These are phyloP conservation scores for Gracilaria caudata DNA, from an alignment of 23 red algal genomes.

Conservation along the genomic window DNA sequence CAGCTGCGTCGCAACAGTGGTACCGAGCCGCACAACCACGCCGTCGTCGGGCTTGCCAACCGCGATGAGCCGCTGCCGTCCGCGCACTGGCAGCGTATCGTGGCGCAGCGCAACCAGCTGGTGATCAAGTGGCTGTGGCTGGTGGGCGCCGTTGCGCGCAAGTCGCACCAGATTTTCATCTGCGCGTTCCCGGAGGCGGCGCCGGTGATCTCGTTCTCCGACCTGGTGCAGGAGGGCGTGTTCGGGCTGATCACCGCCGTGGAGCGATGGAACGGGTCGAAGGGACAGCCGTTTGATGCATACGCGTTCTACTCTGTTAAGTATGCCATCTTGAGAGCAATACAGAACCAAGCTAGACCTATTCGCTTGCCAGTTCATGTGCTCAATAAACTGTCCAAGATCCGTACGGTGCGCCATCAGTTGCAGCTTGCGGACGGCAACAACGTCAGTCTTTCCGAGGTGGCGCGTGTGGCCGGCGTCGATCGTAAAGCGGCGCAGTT, in stretches of 20 bases:
- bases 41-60: constrained; percentile 6
- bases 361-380: constrained; percentile 74
- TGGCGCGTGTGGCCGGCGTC: constrained; percentile 37
- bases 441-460: constrained; percentile 10
- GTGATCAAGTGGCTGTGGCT: constrained; percentile 70
- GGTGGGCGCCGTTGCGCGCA: constrained; percentile 50
- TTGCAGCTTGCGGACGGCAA: constrained; percentile 17
- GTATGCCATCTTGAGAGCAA: constrained; percentile 56
- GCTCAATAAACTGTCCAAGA: constrained; percentile 64
- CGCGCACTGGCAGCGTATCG: constrained; percentile 18
- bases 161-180: constrained; percentile 56
- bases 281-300: constrained; percentile 42
- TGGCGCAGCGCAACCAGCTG: constrained; percentile 44
- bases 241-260: constrained; percentile 55
- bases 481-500: constrained; percentile 34
- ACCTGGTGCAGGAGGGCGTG: constrained; percentile 68
- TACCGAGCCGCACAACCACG: constrained; percentile 8
- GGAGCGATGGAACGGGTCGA: constrained; percentile 37
- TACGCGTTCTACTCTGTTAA: constrained; percentile 62
- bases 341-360: constrained; percentile 68
- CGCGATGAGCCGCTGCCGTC: background rate
- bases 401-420: constrained; percentile 31
- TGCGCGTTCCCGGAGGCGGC: constrained; percentile 49
- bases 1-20: background rate
- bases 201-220: constrained; percentile 46